Base-by-base conservation (phyloP, 129 eudicot genomes). In the Flaveria brownii region DNA sequence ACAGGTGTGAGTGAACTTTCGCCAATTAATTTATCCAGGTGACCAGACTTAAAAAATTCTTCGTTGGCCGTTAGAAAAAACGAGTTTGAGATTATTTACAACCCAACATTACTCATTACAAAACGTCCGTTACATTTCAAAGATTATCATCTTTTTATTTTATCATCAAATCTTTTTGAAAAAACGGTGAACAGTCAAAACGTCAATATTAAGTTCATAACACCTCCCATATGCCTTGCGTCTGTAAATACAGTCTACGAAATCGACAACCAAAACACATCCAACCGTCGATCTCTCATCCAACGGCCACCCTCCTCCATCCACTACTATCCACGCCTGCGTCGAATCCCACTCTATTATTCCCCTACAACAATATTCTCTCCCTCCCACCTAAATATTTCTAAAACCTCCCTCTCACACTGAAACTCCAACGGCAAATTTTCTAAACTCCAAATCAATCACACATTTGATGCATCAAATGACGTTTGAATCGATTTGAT, bases 281-380 rank as follows among this genome's bases (percentile, higher is more conserved):
- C 69, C n/a, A 30, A 28, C 76, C 71, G 80, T 74, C 74, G 71
- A 67, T 56, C 76, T 80, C 36, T 18, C n/a, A 80, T 80, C 83
- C 80, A 67, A 80, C 80, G 80, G 30, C 6, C 57, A 11, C 36
- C 45, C 61, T 60, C 28, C 61, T 65, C 47, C 74, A 49, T 25
- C 25, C 69, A 55, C 18, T 15, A 43, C 13, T 79, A 66, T 73
- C 70, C 79, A 66, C 66, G 70, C 84, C 68, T 80, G 84, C 79
- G 71, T 66, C 84, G 75, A 55, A 54, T 66, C 45, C 74, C 17
- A 49, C 67, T 4, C 9, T 61, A 61, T 33, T 50, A 77, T 77
- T 52, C 67, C 67, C 74, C 45, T 22, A 9, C 67, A 74, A 67
- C 65, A 71, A 17, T 47, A 49, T 60, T 78, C 41, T 14, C 9